A percentile compares a stretch with the other conserved stretches of the same genome.
phyloP scores from a whole-genome alignment of 1,284 basidiomycete genomes.

The Pyrrhoderma noxium region DNA sequence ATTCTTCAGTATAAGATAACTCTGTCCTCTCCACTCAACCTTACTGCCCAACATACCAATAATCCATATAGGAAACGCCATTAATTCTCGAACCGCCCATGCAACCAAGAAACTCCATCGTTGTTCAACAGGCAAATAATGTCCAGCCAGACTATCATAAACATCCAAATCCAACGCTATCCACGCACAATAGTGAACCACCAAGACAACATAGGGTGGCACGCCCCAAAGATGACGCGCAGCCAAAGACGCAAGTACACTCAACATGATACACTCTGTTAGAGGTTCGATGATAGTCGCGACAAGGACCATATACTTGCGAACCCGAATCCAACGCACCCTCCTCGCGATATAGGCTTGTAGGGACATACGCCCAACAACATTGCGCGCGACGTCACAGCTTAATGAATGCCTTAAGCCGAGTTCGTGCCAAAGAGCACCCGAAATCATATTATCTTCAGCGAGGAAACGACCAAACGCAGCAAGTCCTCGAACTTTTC shows the following conservation, averaged over 20 bases:
- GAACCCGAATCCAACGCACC: constrained; percentile 89
- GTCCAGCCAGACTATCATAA: constrained; percentile 65
- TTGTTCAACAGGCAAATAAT: constrained; percentile 43
- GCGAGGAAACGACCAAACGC: constrained; percentile 84
- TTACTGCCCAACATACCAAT: constrained; percentile 73
- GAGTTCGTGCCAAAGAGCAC: constrained; percentile 86
- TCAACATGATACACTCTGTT: constrained; percentile 75
- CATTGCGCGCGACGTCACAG: constrained; percentile 81
- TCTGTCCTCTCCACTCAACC: constrained; percentile 78
- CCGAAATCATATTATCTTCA: constrained; percentile 94
- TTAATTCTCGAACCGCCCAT: constrained; percentile 70
- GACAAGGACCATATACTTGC: constrained; percentile 82
- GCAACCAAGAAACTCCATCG: constrained; percentile 62
- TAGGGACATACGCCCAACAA: constrained; percentile 81
- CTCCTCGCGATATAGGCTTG: constrained; percentile 78
- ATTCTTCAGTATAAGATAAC: constrained; percentile 55
- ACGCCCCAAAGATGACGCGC: constrained; percentile 46
- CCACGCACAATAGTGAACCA: constrained; percentile 52
- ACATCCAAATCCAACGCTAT: constrained; percentile 67
- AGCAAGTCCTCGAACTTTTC: constrained; percentile 48
- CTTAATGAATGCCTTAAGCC: constrained; percentile 81
- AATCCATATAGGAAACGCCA: constrained; percentile 82
- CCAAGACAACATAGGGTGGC: constrained; percentile 46
- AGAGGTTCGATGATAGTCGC: constrained; percentile 86
- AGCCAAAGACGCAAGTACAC: constrained; percentile 55